Evolutionary conservation across 2,329 filamentous ascomycete genomes (phyloP), one percentile per base, ranked within the genome.

Genomic region (Coniochaeta sp.): DNA sequence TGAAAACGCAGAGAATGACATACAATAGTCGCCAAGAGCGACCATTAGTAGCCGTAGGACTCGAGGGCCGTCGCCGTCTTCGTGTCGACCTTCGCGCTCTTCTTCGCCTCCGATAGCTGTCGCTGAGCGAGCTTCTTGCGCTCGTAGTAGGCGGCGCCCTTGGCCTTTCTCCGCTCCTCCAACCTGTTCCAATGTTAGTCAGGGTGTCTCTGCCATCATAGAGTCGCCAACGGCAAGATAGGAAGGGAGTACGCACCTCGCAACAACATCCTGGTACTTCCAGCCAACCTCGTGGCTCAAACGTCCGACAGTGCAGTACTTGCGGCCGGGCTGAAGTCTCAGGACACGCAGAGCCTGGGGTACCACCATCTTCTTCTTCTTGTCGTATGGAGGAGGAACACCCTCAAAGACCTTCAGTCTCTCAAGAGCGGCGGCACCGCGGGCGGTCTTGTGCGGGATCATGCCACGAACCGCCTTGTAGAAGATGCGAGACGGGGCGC

Each of bases 401-500:
- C 95, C 95, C 89, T 99, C 95, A 80, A 98, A 99, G 78, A 96
- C 92, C 92, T 99, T 99, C 71, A 99, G 90, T 81, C 95, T 90
- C 87, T 98, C 93, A 77, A 99, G 81, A 72, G 95, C 95, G 73
- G 93, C 93, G 73, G 91, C 89, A 82, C 95, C 95, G 77, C 95
- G 93, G 78, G 95, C 88, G 71, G 95, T 99, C 91, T 99, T 99
- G 91, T 99, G 95, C 76, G 95, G 95, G 71, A 99, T 96, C 95
- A 99, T 99, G 80, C 95, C 95, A 80, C 95, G 93, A 82, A 99
- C 91, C 77, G 95, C 92, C 90, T 97, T 96, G 90, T 97, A 99
- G 89, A 99, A 96, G 86, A 99, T 97, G 82, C 96, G 90, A 74
- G 93, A 96, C 67, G 95, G 95, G 73, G 93, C 92, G 79, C 95